phyloP scores from a whole-genome alignment of 1,139 yeast species.

The Wickerhamomyces sp. region DNA sequence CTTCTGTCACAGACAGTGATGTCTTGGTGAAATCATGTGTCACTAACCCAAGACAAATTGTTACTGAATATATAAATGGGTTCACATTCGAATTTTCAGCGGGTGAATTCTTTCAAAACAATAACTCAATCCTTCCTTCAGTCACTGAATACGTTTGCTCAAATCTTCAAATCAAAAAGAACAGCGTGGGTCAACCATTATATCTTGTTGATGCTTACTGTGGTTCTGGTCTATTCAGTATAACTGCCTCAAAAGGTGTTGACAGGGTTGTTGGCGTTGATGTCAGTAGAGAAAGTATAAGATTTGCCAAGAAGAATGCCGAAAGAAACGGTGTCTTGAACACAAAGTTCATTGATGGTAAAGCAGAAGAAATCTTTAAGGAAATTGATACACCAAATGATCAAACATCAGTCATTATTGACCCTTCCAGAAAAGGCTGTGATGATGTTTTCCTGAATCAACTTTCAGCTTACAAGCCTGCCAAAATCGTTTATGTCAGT shows the following conservation, averaged over 20 bases:
- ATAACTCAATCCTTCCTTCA: slow-evolving; percentile 80
- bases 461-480: slow-evolving; percentile 76
- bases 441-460: slow-evolving; percentile 84
- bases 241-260: slow-evolving; percentile 77
- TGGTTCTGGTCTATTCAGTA: slow-evolving; percentile 92
- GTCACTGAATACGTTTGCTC: slow-evolving; percentile 78
- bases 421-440: slow-evolving; percentile 97
- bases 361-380: slow-evolving; percentile 85
- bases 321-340: slow-evolving; percentile 66
- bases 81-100: slow-evolving; percentile 83
- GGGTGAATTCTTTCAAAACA: slow-evolving; percentile 93
- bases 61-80: slow-evolving; percentile 71
- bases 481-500: slow-evolving; percentile 83
- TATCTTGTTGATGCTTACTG: slow-evolving; percentile 95
- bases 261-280: slow-evolving; percentile 89
- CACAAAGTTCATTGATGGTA: slow-evolving; percentile 82
- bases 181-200: slow-evolving; percentile 32
- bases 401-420: slow-evolving; percentile 84
- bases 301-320: slow-evolving; percentile 82
- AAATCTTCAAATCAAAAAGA: slow-evolving; percentile 49
- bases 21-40: slow-evolving; percentile 36
- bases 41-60: slow-evolving; percentile 73
- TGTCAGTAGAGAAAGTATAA: slow-evolving; percentile 86
- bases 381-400: slow-evolving; percentile 68
- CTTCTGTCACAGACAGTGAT: slow-evolving; percentile 23